Base-by-base conservation (phyloP, 371 early-diverging fungal species). In the Mucor piriformis region DNA sequence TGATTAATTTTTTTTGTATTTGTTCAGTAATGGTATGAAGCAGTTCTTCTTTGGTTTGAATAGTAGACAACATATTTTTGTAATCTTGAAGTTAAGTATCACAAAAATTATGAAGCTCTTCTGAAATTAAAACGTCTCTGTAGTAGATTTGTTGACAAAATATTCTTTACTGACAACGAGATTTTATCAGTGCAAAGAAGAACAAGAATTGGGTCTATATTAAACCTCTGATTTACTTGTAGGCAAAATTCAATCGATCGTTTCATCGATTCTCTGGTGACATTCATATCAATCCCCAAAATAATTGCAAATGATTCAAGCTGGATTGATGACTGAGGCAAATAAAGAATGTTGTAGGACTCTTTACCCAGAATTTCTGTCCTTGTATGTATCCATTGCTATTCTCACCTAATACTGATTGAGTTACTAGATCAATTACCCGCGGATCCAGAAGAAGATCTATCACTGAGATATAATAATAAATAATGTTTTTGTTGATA, bases 11-110 rank as follows among this genome's bases (percentile, higher is more conserved):
- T 52, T 35, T 52, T 42, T 29, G 29, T 40, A 40, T 54, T 54
- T 54, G 40, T 54, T 54, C 6, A 42, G 29, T 42, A 42, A 54
- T 54, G 54, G 43, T 54, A 54, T 23, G 29, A 43, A 43, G 54
- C 16, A 18, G 43, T 13, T 51, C 8, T 51, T 23, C 52, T 42
- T 54, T 42, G 25, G 27, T 54, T 54, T 54, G 54, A 54, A 54
- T 40, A 54, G 43, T 42, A 54, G 40, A 43, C 23, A 54, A 29
- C 43, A 54, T 54, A 54, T 42, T 54, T 54, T 40, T 40, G 42
- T 40, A 29, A 8, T 29, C 29, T 6, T 29, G 29, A 29, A 29
- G 29, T 29, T 29, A 0, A 8, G 29, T 29, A 8, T 29, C 29
- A 29, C 29, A 29, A 4, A 29, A 6, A 29, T 29, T 29, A 6